Evolutionary conservation across 2,329 filamentous ascomycete species (phyloP), one percentile per base, ranked within the genome.

Genomic region (Amesomyces nigricolor): DNA sequence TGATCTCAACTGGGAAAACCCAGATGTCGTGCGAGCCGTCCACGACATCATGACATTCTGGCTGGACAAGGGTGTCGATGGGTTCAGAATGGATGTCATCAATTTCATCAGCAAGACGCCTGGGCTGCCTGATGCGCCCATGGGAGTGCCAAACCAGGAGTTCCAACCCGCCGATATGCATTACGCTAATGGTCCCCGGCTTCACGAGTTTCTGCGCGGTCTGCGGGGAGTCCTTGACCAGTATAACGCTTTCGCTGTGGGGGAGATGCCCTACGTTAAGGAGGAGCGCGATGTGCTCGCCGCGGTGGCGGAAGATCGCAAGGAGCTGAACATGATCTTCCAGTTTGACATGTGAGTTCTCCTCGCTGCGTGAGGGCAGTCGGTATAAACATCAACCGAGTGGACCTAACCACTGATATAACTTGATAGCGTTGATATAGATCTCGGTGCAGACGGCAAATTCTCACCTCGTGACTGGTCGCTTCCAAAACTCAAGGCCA

Each of bases 1-100:
- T 0, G 89, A 94, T 62, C 76, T 94, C n/a, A 94, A 94, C 70
- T 94, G 88, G 88, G 87, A 91, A 65, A 87, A 86, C 55, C 75
- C 77, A 0, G 81, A 79, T 30, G 29, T 30, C 29, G 29, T 30
- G 29, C 29, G 29, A 30, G 29, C 29, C 9, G 29, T 30, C 29
- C 29, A 30, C 29, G 29, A 30, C 29, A 30, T 30, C 29, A 30
- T 30, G 7, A 80, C 86, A 42, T 91, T 90, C 66, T 91, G 88
- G 88, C 77, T n/a, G 0, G 73, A 86, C 39, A 80, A 81, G 29
- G 87, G 87, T 1, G 83, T 86, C 0, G 79, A 84, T 32, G 85
- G 85, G 2, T 88, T 87, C 71, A 76, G 85, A 13, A 78, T 87
- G 69, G 85, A 88, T 61, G 83, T 84, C 0, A 85, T 87, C 66